Percentiles rank a stretch among this genome's conserved stretches.
Conservation (phyloP, 257 asterid genomes). For the Solanum sejunctum region DNA sequence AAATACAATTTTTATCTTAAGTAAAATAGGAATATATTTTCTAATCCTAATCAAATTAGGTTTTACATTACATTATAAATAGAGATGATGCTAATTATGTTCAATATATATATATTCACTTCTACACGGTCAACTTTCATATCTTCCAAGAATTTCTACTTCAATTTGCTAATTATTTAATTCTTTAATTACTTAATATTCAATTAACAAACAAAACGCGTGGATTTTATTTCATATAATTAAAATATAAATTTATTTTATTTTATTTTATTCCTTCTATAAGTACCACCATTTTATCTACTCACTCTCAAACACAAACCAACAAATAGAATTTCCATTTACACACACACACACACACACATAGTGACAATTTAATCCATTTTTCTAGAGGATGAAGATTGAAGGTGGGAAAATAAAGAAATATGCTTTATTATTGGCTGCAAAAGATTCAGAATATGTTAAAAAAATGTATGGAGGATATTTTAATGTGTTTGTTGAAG, state of each 20-base stretch:
- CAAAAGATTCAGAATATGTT: conserved; percentile 53
- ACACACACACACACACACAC: not conserved
- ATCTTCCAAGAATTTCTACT: not conserved
- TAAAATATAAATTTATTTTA: not conserved
- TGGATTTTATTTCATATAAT: not conserved
- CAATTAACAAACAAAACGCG: not conserved
- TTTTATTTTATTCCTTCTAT: not conserved
- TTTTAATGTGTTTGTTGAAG: conserved; percentile 39
- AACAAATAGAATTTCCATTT: not conserved
- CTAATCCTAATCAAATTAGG: not conserved
- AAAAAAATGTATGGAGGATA: conserved; percentile 50
- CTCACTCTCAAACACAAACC: not conserved
- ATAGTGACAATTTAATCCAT: not conserved
- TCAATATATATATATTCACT: not conserved
- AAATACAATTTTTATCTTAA: not conserved
- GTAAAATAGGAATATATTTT: not conserved
- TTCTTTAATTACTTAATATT: not conserved
- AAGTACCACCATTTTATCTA: not conserved
- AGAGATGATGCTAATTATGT: not conserved
- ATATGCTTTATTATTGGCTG: conserved; percentile 43
- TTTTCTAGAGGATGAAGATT: conserved; percentile 11
- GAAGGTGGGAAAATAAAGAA: conserved; percentile 13
- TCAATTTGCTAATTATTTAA: not conserved
- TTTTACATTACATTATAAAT: not conserved
- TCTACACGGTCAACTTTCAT: not conserved